Conservation (phyloP, 2,329 filamentous ascomycete species). For the Rasamsonia emersonii region DNA sequence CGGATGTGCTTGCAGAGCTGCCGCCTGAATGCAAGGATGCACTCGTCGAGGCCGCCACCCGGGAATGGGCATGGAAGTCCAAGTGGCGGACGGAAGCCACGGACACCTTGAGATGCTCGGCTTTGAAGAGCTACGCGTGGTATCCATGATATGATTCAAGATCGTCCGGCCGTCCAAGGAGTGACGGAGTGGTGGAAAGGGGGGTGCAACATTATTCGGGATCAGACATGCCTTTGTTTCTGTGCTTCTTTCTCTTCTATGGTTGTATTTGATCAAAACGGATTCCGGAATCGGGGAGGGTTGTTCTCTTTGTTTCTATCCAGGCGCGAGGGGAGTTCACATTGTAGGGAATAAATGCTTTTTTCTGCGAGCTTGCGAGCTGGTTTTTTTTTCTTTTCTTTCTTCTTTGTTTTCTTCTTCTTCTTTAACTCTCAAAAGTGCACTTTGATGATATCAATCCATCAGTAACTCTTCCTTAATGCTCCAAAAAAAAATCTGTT, state of each 20-base stretch:
- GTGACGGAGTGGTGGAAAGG: too few species aligned
- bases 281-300: too few species aligned
- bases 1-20: conserved; percentile 36
- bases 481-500: too few species aligned
- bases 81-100: conserved; percentile 63
- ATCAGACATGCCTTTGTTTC: neutral
- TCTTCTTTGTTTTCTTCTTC: conserved; percentile 11
- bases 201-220: neutral
- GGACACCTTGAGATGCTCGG: conserved; percentile 34
- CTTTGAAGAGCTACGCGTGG: conserved; percentile 33
- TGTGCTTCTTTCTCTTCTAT: too few species aligned
- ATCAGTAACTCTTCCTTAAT: too few species aligned
- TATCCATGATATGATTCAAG: conserved; percentile 18
- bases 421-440: neutral
- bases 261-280: too few species aligned
- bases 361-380: too few species aligned
- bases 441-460: too few species aligned
- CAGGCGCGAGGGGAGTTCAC: too few species aligned
- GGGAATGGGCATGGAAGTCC: conserved; percentile 63
- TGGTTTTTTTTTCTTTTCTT: conserved; percentile 10
- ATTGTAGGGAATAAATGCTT: too few species aligned
- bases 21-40: conserved; percentile 55
- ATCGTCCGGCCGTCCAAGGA: neutral
- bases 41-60: conserved; percentile 57
- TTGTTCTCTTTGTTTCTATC: too few species aligned